phyloP scores from a whole-genome alignment of 495 filamentous ascomycete species.

The Aspergillus indologenus region DNA sequence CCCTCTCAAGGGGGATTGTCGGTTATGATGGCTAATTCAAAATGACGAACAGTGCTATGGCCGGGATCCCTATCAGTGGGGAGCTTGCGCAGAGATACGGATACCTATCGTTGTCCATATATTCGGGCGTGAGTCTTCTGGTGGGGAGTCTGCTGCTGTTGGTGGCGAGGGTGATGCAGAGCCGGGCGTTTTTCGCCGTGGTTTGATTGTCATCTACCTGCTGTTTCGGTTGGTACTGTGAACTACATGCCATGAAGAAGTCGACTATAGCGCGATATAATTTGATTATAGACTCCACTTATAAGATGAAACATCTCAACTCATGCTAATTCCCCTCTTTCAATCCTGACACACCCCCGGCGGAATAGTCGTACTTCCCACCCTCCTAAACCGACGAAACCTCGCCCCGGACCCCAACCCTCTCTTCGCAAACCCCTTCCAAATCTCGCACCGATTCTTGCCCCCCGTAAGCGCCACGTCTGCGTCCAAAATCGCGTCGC shows the following conservation, averaged over 20 bases:
- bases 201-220: slow-evolving; percentile 13
- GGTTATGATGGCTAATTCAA: too few species aligned
- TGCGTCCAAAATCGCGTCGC: slow-evolving; percentile 53
- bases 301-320: not conserved
- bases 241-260: too few species aligned
- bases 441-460: slow-evolving; percentile 49
- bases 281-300: too few species aligned
- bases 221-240: not conserved
- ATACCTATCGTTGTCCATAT: slow-evolving; percentile 36
- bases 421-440: slow-evolving; percentile 53
- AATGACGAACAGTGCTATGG: slow-evolving; percentile 31
- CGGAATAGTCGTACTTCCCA: not conserved
- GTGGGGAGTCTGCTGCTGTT: slow-evolving; percentile 29
- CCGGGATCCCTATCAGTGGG: slow-evolving; percentile 36
- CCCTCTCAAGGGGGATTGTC: too few species aligned
- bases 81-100: slow-evolving; percentile 31
- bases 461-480: slow-evolving; percentile 49
- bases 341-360: slow-evolving; percentile 2
- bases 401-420: slow-evolving; percentile 32
- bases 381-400: not conserved
- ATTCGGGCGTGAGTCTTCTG: slow-evolving; percentile 31
- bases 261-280: not conserved
- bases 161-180: slow-evolving; percentile 26
- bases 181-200: slow-evolving; percentile 18
- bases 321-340: not conserved